These are phyloP conservation scores for Thermothelomyces thermophilus DNA, from an alignment of 2,329 filamentous ascomycete species.

Conservation along the genomic window DNA sequence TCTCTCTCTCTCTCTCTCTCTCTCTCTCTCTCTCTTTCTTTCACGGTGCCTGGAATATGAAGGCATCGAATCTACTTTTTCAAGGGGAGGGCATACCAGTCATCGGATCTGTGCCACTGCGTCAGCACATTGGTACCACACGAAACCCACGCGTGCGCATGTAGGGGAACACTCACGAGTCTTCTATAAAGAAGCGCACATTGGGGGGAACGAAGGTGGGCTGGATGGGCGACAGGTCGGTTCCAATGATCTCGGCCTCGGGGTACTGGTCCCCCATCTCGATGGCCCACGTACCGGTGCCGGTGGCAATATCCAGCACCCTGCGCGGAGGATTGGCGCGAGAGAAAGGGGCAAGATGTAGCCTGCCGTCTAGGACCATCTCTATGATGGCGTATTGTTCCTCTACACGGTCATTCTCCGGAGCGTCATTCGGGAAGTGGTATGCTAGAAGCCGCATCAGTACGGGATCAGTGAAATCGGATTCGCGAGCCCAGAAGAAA, in stretches of 20 bases:
- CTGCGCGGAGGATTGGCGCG: constrained; percentile 24
- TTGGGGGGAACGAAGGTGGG: constrained; percentile 62
- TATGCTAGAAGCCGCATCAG: constrained; percentile 27
- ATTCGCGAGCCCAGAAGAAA: background rate
- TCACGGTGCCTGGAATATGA: no score
- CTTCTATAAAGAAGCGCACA: constrained; percentile 67
- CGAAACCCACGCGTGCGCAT: background rate
- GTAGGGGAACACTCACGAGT: constrained; percentile 37
- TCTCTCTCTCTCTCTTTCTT: background rate
- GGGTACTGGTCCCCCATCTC: constrained; percentile 60
- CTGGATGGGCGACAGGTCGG: constrained; percentile 63
- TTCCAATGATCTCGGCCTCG: constrained; percentile 51
- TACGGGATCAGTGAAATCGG: background rate
- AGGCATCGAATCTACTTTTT: no score
- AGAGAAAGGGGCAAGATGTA: constrained; percentile 29
- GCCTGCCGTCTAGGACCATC: constrained; percentile 27
- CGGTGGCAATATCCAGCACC: constrained; percentile 39
- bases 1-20: no score
- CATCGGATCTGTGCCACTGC: constrained; percentile 34
- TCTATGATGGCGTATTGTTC: constrained; percentile 30
- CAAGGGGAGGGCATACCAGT: constrained; percentile 49
- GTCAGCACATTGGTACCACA: background rate
- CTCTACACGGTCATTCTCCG: constrained; percentile 29
- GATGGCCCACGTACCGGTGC: constrained; percentile 60
- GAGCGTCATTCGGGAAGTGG: constrained; percentile 30